Base-by-base conservation (phyloP, 768 basidiomycete species). In the Phaffia australis region DNA sequence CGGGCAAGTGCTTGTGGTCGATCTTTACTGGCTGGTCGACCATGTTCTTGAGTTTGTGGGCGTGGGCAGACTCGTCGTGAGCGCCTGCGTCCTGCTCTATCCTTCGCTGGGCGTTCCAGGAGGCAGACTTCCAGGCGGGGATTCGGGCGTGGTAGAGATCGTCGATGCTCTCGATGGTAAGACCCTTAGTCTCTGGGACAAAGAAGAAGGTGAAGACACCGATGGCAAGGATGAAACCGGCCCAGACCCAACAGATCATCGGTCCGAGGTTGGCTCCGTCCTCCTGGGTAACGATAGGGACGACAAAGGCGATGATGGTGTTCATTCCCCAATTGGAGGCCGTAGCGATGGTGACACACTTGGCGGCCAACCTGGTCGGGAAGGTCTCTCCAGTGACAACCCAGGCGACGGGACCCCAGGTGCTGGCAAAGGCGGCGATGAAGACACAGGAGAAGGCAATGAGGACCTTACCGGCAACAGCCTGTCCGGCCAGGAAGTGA, bases 361-460 rank as follows among this genome's bases (percentile, higher is more conserved):
- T 73, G 55, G 70, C 70, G 42, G 73, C 72, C 16, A 77, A 68
- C 52, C 76, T 70, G 56, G 73, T 73, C 15, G 76, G 76, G 76
- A 77, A 77, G 25, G 74, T 72, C 63, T 77, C 76, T 56, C 73
- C 76, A 56, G 73, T 73, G 55, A 77, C 73, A 52, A 74, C 73
- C 73, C 72, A 76, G 57, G 73, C 76, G 57, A 77, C 72, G 1
- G 76, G 76, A 35, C 76, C 76, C 70, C 73, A 75, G 57, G 70
- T 70, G 29, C 70, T 60, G 42, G 76, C 76, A 70, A 76, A 76
- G 11, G 70, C 67, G 46, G 75, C 76, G 57, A 77, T 70, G 69
- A 77, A 77, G 52, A 77, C 66, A 67, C 75, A 76, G 2, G 74
- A 74, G 72, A 77, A 75, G 51, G 75, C 75, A 66, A 77, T 77